Evolutionary conservation across 345 rosid genomes (phyloP), one percentile per base, ranked within the genome.

Genomic region (Iberis pinnata): DNA sequence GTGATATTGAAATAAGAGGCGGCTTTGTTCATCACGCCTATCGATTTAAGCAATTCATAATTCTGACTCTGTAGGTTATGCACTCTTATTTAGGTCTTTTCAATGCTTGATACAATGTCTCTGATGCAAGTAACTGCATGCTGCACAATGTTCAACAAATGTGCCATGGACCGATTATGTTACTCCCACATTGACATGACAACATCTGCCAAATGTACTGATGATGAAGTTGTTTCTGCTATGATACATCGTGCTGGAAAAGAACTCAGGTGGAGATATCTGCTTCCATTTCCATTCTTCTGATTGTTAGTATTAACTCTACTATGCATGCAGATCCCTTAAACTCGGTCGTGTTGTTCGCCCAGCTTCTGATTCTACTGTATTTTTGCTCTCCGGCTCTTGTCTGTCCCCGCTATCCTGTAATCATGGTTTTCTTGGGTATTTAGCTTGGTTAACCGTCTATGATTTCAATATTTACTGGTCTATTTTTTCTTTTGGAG

Each of bases 241-340:
- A 74, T 83, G 95, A 79, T 89, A 64, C 89, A 83, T 26, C 82
- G 95, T 31, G 92, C 95, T 42, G 95, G 95, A 56, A 85, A 76
- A 59, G 63, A 85, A 46, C 83, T 89, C 37, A 77, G 64, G 97
- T 88, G 10, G 18, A 39, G 9, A 16, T 11, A 26, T 47, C 12
- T 25, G 12, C 9, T 36, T 37, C 18, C 7, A 9, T 43, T 36
- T 37, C 18, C 7, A 9, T 43, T 14, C 12, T 42, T 55, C 9
- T 17, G 9, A n/a, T 16, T 27, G 12, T 15, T 40, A 15, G n/a
- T 32, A 32, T 32, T 9, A 3, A 32, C 10, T n/a, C 9, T 9
- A 32, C n/a, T 22, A 32, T 64, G 35, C 13, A 4, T 52, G 42
- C 70, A 88, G 95, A 70, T 83, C 92, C 38, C 77, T 89, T 63